Base-by-base conservation (phyloP, 257 asterid genomes). In the Nicotiana obtusifolia region DNA sequence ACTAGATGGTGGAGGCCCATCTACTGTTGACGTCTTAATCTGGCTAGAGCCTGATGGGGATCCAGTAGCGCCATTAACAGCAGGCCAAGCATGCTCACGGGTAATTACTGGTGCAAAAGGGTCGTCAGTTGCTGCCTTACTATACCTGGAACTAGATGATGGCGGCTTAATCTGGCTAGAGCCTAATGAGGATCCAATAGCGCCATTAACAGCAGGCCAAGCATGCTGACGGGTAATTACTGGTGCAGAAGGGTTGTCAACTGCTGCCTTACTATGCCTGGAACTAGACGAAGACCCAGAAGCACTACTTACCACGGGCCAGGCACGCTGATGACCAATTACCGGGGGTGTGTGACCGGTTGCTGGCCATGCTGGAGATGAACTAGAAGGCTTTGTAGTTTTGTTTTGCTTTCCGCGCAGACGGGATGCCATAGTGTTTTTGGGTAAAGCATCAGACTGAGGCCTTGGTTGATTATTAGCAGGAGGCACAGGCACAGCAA, bases 341-440 rank as follows among this genome's bases (percentile, higher is more conserved):
- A 59, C 77, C 24, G 90, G 86, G 61, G 82, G 88, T 64, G 84
- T 83, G 85, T 89, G 90, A 44, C 80, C 87, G 11, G 83, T 86
- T 20, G 87, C 86, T 30, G 93, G 85, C 95, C 97, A 85, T 73
- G 90, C 86, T 57, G 89, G 76, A 84, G 87, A 80, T 54, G 93
- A 83, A 84, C 82, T 86, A 5, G 91, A 80, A 84, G 80, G 83
- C n/a, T 84, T 90, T 53, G 9, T 85, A 81, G 86, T 88, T 62
- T 81, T 84, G 54, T 85, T 85, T 84, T 87, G 84, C 88, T 85
- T 85, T 20, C 82, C 87, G 68, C 93, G 97, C 24, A 94, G 87
- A 79, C 64, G 97, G 37, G 92, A 87, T 19, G 97, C 98, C 97
- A 96, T 93, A 52, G 92, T 85, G 71, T 87, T 92, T 84, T 80